Conservation (phyloP, 805 yeast genomes). For the Kregervanrija fluxuum region DNA sequence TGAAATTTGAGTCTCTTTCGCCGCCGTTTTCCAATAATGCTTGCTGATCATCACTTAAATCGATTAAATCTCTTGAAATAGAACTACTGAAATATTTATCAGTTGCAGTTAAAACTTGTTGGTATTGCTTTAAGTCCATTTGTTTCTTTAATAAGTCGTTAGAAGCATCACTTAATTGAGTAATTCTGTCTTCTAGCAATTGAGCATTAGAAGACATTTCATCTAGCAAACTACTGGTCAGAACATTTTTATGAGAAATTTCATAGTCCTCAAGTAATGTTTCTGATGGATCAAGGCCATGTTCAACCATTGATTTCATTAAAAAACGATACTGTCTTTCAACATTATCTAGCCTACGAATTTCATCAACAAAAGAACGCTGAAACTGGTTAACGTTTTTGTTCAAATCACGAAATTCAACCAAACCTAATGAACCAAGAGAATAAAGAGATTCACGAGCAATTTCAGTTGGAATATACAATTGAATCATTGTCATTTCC, state of each 20-base stretch:
- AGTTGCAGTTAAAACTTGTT: slow-evolving; percentile 50
- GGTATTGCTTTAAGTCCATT: slow-evolving; percentile 60
- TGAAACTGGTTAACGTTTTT: slow-evolving; percentile 80
- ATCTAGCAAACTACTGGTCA: slow-evolving; percentile 49
- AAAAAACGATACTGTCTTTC: slow-evolving; percentile 74
- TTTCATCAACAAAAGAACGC: slow-evolving; percentile 83
- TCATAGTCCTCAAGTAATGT: slow-evolving; percentile 17
- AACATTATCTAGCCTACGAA: slow-evolving; percentile 75
- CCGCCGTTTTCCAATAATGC: slow-evolving; percentile 33
- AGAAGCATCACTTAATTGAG: slow-evolving; percentile 62
- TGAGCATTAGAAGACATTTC: slow-evolving; percentile 57
- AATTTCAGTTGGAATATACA: slow-evolving; percentile 86
- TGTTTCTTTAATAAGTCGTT: slow-evolving; percentile 58
- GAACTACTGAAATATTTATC: slow-evolving; percentile 37
- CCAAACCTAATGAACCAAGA: slow-evolving; percentile 78
- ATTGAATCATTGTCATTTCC: slow-evolving; percentile 91
- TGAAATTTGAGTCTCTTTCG: slow-evolving; percentile 38
- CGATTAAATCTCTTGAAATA: slow-evolving; percentile 20
- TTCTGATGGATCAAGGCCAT: slow-evolving; percentile 18
- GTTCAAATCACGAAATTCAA: slow-evolving; percentile 89
- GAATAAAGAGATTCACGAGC: slow-evolving; percentile 78
- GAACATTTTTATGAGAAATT: slow-evolving; percentile 11
- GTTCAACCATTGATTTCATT: slow-evolving; percentile 41
- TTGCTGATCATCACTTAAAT: slow-evolving; percentile 24
- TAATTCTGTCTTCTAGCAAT: slow-evolving; percentile 65